Base-by-base conservation (phyloP, 2,329 filamentous ascomycete genomes). In the Chaetomium globosum region DNA sequence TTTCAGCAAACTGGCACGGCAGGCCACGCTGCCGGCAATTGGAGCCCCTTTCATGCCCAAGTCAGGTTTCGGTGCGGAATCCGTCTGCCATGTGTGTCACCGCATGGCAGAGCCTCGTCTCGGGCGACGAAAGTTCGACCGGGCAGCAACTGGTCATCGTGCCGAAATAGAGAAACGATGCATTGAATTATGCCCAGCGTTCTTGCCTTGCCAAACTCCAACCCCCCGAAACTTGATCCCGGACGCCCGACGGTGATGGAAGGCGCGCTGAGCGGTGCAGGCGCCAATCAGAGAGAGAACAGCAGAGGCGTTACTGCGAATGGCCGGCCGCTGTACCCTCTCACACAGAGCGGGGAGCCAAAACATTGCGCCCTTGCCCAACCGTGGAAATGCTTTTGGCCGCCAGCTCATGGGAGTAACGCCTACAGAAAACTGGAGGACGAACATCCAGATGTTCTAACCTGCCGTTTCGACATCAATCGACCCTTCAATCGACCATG, bases 311-410 rank as follows among this genome's bases (percentile, higher is more conserved):
- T 53, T 6, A 9, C 28, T 9, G 23, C 8, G 28, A 19, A 16
- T 16, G 26, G 51, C 26, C 12, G 26, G 2, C 23, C 16, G 13
- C 23, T 4, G 13, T 19, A 19, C 26, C 51, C 51, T 53, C 23
- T 30, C 51, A 53, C 51, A 23, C 33, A 26, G 23, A 39, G 54
- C 33, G 54, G 54, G 54, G 31, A 26, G 30, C 16, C 54, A 12
- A 23, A 31, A 10, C 7, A 39, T 21, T 26, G 21, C 33, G 23
- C 33, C 13, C 59, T 62, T 21, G 21, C 23, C 36, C 66, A 56
- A 21, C 66, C 66, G 19, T 67, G 66, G 63, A 63, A 30, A 30
- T 16, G 19, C 3, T 65, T 58, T 21, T 67, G 66, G 66, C 66
- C 66, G 13, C 66, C 66, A 13, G 33, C 21, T 8, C 2, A 26